Percentiles rank a stretch among this genome's conserved stretches.
These are phyloP conservation scores for Polygonum aviculare DNA, from an alignment of 148 eudicot genomes.

Conservation along the genomic window DNA sequence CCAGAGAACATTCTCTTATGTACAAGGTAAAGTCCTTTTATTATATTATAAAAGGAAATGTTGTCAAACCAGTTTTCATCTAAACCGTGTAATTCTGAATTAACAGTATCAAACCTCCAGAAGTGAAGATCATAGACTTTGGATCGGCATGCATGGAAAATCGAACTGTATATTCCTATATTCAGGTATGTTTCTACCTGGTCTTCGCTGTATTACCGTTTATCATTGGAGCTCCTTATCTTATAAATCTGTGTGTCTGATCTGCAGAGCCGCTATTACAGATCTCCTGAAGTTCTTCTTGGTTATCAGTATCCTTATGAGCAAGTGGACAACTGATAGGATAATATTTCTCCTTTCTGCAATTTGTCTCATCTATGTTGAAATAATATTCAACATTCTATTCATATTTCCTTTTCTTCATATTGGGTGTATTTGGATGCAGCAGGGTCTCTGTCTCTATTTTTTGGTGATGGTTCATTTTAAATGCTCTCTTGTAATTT, in stretches of 20 bases:
- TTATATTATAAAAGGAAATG: neutral
- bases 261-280: slow-evolving; percentile 94
- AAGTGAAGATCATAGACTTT: slow-evolving; percentile 91
- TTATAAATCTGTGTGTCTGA: slow-evolving; percentile 11
- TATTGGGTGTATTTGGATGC: neutral
- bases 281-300: slow-evolving; percentile 98
- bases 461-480: neutral
- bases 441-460: neutral
- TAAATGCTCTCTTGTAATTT: neutral
- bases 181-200: slow-evolving; percentile 46
- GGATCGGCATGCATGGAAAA: slow-evolving; percentile 99
- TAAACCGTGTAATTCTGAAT: slow-evolving; percentile 18
- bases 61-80: neutral
- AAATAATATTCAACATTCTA: neutral
- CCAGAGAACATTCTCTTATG: slow-evolving; percentile 95
- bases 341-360: neutral
- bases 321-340: neutral
- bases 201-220: neutral
- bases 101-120: slow-evolving; percentile 77
- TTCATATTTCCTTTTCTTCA: neutral
- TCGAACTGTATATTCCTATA: slow-evolving; percentile 93
- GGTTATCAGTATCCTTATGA: slow-evolving; percentile 91
- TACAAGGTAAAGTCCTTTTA: slow-evolving; percentile 51
- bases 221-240: slow-evolving; percentile 5
- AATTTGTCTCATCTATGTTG: neutral